Evolutionary conservation across 768 basidiomycete species (phyloP), one percentile per base, ranked within the genome.

Genomic region (Leccinum ochraceum): DNA sequence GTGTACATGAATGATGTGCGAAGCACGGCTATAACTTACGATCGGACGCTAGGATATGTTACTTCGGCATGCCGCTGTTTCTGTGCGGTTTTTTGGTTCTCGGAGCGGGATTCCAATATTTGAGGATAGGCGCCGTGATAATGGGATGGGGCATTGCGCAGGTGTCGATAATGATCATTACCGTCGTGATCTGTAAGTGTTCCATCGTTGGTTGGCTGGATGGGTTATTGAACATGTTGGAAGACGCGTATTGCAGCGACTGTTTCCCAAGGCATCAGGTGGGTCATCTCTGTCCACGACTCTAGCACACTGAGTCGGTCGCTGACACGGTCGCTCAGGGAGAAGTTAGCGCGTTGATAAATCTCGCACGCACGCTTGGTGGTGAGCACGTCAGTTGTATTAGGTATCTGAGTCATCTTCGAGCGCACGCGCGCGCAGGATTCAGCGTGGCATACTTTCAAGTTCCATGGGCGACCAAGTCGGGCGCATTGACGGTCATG

Each of bases 101-200:
- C 4, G 80, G 80, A 24, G 76, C 73, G 11, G 75, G 75, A 2
- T 63, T 80, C 32, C 69, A 79, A 57, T 62, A 71, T n/a, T 58
- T 77, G 32, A 63, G 67, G 6, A 62, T 73, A 11, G 61, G 59
- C 2, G 72, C 71, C 1, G 48, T 80, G 36, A 66, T 82, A 7
- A 59, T 82, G 34, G 80, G 80, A 0, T 81, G 80, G 80, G 79
- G 78, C 2, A 71, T 82, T 46, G 79, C 78, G 0, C 71, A 74
- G 60, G 55, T 71, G 4, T 68, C 74, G 0, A 67, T 76, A 30
- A 72, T 79, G 69, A 58, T 81, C 62, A 75, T 73, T 51, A 80
- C 79, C 0, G 80, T 79, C 7, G 77, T 71, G 1, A 67, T 77
- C 56, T 81, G 78, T 74, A 60, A 32, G 71, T 62, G 57, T 62